These are phyloP conservation scores for Avena atlantica DNA, from an alignment of 176 grass and related monocot genomes.

Conservation along the genomic window DNA sequence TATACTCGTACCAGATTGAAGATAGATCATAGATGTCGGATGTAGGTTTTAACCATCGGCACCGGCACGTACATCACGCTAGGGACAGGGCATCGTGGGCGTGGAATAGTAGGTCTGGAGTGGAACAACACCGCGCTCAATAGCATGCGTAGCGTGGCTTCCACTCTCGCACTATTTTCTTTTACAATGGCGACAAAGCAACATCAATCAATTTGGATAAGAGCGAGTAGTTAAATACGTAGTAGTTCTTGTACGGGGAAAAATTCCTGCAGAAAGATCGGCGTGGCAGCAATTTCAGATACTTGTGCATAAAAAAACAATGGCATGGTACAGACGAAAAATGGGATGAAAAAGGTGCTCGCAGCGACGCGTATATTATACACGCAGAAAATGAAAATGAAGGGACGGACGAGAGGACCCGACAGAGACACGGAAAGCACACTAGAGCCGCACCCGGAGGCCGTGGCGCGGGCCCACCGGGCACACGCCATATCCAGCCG, in stretches of 20 bases:
- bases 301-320: not conserved
- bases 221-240: too few species aligned
- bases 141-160: not conserved
- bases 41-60: not conserved
- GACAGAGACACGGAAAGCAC: slow-evolving; percentile 38
- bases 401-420: not conserved
- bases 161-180: not conserved
- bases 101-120: not conserved
- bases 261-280: not conserved
- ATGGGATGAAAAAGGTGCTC: not conserved
- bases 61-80: not conserved
- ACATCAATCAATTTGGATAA: too few species aligned
- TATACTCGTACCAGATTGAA: not conserved
- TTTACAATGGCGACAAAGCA: not conserved
- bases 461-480: not conserved
- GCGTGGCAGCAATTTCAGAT: not conserved
- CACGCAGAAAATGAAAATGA: not conserved
- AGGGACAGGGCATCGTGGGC: not conserved
- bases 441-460: slow-evolving; percentile 24
- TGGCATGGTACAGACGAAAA: not conserved
- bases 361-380: not conserved
- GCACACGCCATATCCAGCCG: slow-evolving; percentile 33
- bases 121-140: not conserved
- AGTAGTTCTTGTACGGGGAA: not conserved
- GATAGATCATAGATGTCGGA: not conserved